Conservation (phyloP, 2,329 filamentous ascomycete species). For the Cucurbitaria berberidis region DNA sequence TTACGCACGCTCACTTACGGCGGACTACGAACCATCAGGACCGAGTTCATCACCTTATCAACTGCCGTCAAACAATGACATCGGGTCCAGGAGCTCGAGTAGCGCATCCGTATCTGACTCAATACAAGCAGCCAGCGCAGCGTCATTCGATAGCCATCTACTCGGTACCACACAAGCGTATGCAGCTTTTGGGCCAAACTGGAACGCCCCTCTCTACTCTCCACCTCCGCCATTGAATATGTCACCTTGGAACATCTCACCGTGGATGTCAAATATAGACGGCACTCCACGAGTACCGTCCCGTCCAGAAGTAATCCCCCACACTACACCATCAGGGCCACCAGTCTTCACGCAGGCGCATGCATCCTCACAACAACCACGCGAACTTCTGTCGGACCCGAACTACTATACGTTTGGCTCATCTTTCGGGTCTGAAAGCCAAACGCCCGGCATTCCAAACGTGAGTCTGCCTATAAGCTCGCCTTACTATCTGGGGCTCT, state of each 20-base stretch:
- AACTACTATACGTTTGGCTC: slow-evolving; percentile 21
- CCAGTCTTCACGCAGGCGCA: slow-evolving; percentile 20
- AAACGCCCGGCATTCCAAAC: slow-evolving; percentile 15
- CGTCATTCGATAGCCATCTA: slow-evolving; percentile 19
- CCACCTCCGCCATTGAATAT: slow-evolving; percentile 18
- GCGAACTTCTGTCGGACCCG: slow-evolving; percentile 10
- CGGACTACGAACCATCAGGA: slow-evolving; percentile 17
- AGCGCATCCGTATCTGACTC: slow-evolving; percentile 16
- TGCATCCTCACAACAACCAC: slow-evolving; percentile 15
- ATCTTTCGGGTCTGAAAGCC: slow-evolving; percentile 12
- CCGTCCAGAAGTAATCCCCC: slow-evolving; percentile 19
- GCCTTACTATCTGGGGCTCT: slow-evolving; percentile 12
- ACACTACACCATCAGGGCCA: slow-evolving; percentile 15
- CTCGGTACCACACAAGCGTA: slow-evolving; percentile 18
- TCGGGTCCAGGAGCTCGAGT: slow-evolving; percentile 11
- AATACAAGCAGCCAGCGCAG: slow-evolving; percentile 8
- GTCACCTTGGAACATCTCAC: slow-evolving; percentile 24
- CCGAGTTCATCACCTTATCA: slow-evolving; percentile 10
- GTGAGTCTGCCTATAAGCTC: slow-evolving; percentile 26
- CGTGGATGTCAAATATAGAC: slow-evolving; percentile 25
- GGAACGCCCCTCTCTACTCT: slow-evolving; percentile 25
- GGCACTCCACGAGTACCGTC: slow-evolving; percentile 10
- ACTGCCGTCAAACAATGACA: slow-evolving; percentile 16
- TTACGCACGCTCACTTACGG: slow-evolving; percentile 24
- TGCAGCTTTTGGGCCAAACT: slow-evolving; percentile 16